Base-by-base conservation (phyloP, 768 basidiomycete species). In the Pilatotrama ljubarskyi region DNA sequence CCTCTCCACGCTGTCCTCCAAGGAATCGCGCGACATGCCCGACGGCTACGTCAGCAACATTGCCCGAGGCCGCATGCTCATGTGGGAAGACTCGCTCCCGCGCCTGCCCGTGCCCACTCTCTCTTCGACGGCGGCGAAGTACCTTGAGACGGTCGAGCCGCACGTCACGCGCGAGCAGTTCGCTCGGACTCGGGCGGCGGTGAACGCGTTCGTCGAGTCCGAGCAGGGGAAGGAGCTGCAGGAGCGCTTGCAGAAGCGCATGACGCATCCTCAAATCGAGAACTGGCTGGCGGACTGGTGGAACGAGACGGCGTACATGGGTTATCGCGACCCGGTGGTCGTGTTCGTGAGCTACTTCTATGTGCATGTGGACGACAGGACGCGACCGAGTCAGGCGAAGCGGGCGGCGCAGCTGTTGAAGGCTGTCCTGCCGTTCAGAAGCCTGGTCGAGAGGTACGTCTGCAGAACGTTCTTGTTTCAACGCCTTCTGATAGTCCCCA, bases 261-360 rank as follows among this genome's bases (percentile, higher is more conserved):
- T 94, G 0, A 78, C 79, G 0, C 79, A 84, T 24, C 82, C 84
- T 1, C 73, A 74, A 17, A 73, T 76, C 52, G 78, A 77, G 66
- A 95, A 82, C 77, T 99, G 97, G 97, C 80, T 99, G n/a, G 82
- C 84, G 47, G 93, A 96, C 51, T 99, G 97, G 97, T 99, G 96
- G 96, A 95, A 98, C 74, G 93, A 97, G 36, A 83, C 73, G 5
- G 95, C 95, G 17, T 92, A 91, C 71, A 87, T 93, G 88, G 88
- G 78, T 6, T 92, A 91, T 69, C 82, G 92, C 48, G 95, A 96
- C 67, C 87, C 95, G 1, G 91, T 97, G 48, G 88, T 95, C 29
- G 90, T 95, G 14, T 90, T 86, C 64, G 93, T 95, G 68, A 93
- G 88, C 81, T 99, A 99, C 78, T 98, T 90, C 77, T 99, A 92